Evolutionary conservation across 2,329 filamentous ascomycete genomes (phyloP).

Genomic region (Fusarium newnesense): DNA sequence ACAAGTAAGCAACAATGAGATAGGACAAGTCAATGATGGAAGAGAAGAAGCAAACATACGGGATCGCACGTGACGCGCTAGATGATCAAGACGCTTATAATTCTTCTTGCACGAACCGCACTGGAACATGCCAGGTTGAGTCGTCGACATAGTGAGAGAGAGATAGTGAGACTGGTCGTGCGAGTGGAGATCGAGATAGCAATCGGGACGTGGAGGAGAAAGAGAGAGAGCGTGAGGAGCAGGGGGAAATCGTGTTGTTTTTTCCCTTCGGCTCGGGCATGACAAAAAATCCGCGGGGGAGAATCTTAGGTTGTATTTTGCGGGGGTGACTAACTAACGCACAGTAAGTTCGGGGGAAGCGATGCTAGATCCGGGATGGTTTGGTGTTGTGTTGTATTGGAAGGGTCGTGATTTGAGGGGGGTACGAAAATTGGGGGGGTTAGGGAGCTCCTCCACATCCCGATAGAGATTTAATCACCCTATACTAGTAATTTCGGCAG

Average conservation of each 20-base stretch:
- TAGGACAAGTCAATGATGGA: background rate
- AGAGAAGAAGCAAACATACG: constrained; percentile 40
- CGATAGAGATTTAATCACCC: background rate
- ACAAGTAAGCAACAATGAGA: background rate
- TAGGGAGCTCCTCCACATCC: constrained; percentile 7
- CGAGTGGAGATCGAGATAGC: constrained; percentile 9
- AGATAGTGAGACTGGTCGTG: too few species aligned
- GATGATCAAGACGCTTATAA: constrained; percentile 47
- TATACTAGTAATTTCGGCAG: background rate
- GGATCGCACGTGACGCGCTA: constrained; percentile 48
- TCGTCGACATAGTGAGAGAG: constrained; percentile 12
- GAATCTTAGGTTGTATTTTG: background rate
- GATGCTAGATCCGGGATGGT: background rate
- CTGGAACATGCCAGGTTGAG: constrained; percentile 41
- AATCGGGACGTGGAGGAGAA: constrained; percentile 28
- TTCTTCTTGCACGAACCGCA: constrained; percentile 43
- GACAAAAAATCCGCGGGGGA: constrained; percentile 2
- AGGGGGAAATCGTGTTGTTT: constrained; percentile 7
- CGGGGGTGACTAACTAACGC: constrained; percentile 10
- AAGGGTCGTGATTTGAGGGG: background rate
- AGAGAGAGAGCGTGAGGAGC: background rate
- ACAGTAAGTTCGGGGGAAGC: background rate
- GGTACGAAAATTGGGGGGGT: background rate
- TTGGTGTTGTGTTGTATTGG: background rate
- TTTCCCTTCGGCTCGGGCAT: constrained; percentile 16